Base-by-base conservation (phyloP, 2,329 filamentous ascomycete species). In the Curvularia sp. region DNA sequence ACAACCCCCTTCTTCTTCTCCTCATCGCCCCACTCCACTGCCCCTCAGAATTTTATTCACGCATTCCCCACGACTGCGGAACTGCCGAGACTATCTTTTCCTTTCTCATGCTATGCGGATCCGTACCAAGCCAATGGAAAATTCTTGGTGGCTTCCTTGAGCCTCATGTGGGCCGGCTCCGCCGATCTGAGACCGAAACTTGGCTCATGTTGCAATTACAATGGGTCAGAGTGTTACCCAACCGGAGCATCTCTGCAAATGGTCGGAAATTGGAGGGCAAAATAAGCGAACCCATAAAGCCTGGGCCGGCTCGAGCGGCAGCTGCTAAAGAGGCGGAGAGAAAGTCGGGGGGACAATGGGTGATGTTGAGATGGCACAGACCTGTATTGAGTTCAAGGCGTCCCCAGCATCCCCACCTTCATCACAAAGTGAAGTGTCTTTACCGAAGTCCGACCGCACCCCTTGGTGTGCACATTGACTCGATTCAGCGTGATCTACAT, bases 281-380 rank as follows among this genome's bases (percentile, higher is more conserved):
- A 42, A 48, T 36, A 48, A 53, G 55, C 42, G 36, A 45, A 23
- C 36, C 42, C 21, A 42, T 25, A 53, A 57, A 57, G 43, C 36
- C 36, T 48, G 15, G 45, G 23, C 43, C 55, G 55, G 55, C 39
- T 57, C 53, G 38, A 45, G 60, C 53, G 60, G 60, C 57, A 60
- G 52, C 30, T 49, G 42, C 36, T 25, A 28, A 59, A 59, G 46
- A 61, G 41, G 38, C 49, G 58, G 55, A 52, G 41, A 38, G 53
- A 51, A 60, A 49, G 57, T 57, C 43, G 55, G 50, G 38, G 50
- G 27, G 28, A 41, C 21, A 39, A 8, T 45, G 9, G 12, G 47
- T 47, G 45, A 50, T 49, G 51, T 63, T 56, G 58, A 56, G 55
- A 8, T 30, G 53, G 60, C 58, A 63, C 54, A 51, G 55, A 58